Evolutionary conservation across 2,329 filamentous ascomycete genomes (phyloP).

Genomic region (Alternaria brassicae): DNA sequence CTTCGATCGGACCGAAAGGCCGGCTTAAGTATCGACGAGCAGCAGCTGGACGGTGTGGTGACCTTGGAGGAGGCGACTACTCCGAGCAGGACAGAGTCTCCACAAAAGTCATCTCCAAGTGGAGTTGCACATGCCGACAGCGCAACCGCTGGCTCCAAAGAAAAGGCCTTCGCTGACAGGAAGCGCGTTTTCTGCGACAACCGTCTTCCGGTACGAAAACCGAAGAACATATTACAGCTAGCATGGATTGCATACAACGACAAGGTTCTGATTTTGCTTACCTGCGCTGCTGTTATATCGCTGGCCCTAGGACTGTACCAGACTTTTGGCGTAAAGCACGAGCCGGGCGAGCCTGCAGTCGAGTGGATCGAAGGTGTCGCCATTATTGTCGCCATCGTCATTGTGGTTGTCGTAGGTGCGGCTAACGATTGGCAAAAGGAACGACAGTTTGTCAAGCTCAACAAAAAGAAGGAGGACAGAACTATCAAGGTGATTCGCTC

Average conservation of each 20-base stretch:
- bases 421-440: slow-evolving; percentile 85
- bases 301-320: slow-evolving; percentile 78
- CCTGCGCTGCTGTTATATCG: slow-evolving; percentile 73
- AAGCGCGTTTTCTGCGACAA: slow-evolving; percentile 75
- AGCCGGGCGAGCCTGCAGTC: slow-evolving; percentile 61
- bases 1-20: slow-evolving; percentile 68
- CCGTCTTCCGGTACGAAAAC: slow-evolving; percentile 71
- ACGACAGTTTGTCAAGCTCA: slow-evolving; percentile 79
- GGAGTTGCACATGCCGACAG: slow-evolving; percentile 25
- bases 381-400: slow-evolving; percentile 76
- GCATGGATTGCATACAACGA: slow-evolving; percentile 87
- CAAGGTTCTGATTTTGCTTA: slow-evolving; percentile 66
- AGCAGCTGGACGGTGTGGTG: slow-evolving; percentile 66
- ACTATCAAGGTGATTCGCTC: slow-evolving; percentile 78
- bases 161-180: slow-evolving; percentile 64
- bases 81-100: slow-evolving; percentile 20
- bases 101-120: slow-evolving; percentile 28
- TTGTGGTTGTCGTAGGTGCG: slow-evolving; percentile 79
- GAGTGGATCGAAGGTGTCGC: slow-evolving; percentile 86
- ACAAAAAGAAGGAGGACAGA: slow-evolving; percentile 79
- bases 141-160: slow-evolving; percentile 33
- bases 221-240: slow-evolving; percentile 72
- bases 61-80: slow-evolving; percentile 70
- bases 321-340: slow-evolving; percentile 66
- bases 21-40: slow-evolving; percentile 76